phyloP scores from a whole-genome alignment of 2,329 filamentous ascomycete species.

The Aspergillus terreus region DNA sequence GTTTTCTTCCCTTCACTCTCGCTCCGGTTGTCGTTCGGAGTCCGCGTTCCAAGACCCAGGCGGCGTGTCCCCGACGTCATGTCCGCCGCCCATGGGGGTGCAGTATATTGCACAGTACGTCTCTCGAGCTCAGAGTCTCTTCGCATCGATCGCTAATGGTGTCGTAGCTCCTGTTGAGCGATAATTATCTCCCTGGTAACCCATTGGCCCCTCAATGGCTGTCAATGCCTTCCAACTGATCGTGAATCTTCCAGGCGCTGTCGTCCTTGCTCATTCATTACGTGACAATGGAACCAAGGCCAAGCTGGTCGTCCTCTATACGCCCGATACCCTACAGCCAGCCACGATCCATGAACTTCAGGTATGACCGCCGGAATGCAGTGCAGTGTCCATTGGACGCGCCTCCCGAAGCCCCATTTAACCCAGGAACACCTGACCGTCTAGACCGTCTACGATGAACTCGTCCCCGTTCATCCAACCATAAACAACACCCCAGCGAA shows the following conservation, averaged over 20 bases:
- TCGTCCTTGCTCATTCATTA: constrained; percentile 90
- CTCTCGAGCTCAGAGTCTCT: constrained; percentile 8
- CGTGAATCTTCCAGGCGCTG: constrained; percentile 61
- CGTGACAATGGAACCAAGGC: constrained; percentile 84
- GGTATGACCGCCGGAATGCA: constrained; percentile 43
- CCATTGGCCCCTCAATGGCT: constrained; percentile 10
- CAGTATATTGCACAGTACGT: constrained; percentile 64
- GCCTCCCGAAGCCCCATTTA: constrained; percentile 15
- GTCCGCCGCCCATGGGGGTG: constrained; percentile 43
- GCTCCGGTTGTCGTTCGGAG: background rate
- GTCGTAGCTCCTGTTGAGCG: constrained; percentile 78
- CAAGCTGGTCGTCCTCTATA: constrained; percentile 81
- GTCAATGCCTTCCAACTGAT: constrained; percentile 7
- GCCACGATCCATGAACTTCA: constrained; percentile 75
- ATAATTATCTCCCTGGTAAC: constrained; percentile 87
- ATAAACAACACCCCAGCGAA: constrained; percentile 75
- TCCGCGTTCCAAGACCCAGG: background rate
- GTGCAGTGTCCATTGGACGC: constrained; percentile 1
- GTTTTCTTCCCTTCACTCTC: background rate
- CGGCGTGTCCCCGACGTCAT: constrained; percentile 26
- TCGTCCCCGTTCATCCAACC: constrained; percentile 79
- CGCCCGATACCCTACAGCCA: constrained; percentile 70
- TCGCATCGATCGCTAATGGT: constrained; percentile 5
- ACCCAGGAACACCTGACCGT: background rate
- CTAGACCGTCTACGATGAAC: constrained; percentile 79